These are phyloP conservation scores for Aspergillus incahuasiensis DNA, from an alignment of 495 filamentous ascomycete genomes.

Conservation along the genomic window DNA sequence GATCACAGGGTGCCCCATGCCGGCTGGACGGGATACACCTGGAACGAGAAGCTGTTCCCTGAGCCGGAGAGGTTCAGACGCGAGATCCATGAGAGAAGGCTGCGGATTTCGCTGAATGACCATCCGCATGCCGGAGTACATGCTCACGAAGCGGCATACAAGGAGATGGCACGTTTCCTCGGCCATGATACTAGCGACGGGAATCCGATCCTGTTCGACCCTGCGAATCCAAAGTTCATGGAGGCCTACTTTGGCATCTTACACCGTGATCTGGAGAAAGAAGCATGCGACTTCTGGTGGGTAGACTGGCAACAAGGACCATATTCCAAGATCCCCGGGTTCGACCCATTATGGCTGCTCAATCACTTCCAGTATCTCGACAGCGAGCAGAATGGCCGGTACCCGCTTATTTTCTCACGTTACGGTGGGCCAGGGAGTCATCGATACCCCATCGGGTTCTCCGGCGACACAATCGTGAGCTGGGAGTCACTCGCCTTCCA, in stretches of 20 bases:
- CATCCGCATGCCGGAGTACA: slow-evolving; percentile 54
- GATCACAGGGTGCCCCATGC: slow-evolving; percentile 31
- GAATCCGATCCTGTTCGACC: slow-evolving; percentile 51
- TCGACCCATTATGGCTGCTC: slow-evolving; percentile 59
- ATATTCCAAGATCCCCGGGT: slow-evolving; percentile 45
- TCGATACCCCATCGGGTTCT: slow-evolving; percentile 59
- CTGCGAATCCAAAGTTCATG: slow-evolving; percentile 45
- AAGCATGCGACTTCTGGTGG: slow-evolving; percentile 58
- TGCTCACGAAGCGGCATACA: slow-evolving; percentile 47
- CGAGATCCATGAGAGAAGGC: slow-evolving; percentile 38
- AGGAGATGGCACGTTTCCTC: slow-evolving; percentile 45
- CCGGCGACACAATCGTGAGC: slow-evolving; percentile 51
- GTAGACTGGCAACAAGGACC: slow-evolving; percentile 60
- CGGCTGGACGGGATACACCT: slow-evolving; percentile 60
- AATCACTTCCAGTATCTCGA: slow-evolving; percentile 59
- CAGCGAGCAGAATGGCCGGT: slow-evolving; percentile 27
- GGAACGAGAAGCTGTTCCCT: slow-evolving; percentile 53
- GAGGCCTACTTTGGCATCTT: slow-evolving; percentile 55
- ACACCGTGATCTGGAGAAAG: slow-evolving; percentile 43
- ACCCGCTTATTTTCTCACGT: slow-evolving; percentile 44
- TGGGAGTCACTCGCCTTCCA: slow-evolving; percentile 57
- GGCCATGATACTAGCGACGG: slow-evolving; percentile 38
- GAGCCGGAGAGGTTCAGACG: slow-evolving; percentile 40
- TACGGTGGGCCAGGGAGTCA: slow-evolving; percentile 57
- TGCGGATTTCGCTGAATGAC: slow-evolving; percentile 51